phyloP scores from a whole-genome alignment of 2,329 filamentous ascomycete genomes.

The Neonectria faginata region DNA sequence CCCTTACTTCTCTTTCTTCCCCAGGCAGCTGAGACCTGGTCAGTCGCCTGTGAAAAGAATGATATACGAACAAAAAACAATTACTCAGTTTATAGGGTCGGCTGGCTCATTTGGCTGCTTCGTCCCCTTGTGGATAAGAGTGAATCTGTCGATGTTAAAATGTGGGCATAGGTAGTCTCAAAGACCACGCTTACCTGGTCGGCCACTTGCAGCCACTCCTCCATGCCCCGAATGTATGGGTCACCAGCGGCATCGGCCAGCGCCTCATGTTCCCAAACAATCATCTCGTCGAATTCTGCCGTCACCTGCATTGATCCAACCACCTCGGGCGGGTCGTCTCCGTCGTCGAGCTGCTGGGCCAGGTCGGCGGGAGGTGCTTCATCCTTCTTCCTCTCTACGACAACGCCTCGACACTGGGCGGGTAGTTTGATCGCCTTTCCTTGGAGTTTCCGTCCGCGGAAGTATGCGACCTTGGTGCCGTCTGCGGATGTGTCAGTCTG shows the following conservation, averaged over 20 bases:
- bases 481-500: slow-evolving; percentile 53
- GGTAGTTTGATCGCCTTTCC: slow-evolving; percentile 77
- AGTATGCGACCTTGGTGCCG: slow-evolving; percentile 69
- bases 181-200: slow-evolving; percentile 66
- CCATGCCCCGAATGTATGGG: slow-evolving; percentile 77
- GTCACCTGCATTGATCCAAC: slow-evolving; percentile 70
- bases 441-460: slow-evolving; percentile 83
- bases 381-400: slow-evolving; percentile 59
- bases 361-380: slow-evolving; percentile 51
- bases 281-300: slow-evolving; percentile 77
- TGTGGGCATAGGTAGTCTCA: no score
- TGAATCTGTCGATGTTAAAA: slow-evolving; percentile 40
- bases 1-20: background rate
- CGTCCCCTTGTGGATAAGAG: slow-evolving; percentile 29
- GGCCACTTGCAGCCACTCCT: slow-evolving; percentile 84
- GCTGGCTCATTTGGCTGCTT: background rate
- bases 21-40: background rate
- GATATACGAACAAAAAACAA: no score
- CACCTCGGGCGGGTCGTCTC: slow-evolving; percentile 54
- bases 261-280: slow-evolving; percentile 87
- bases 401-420: slow-evolving; percentile 74
- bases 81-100: no score
- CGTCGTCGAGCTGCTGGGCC: slow-evolving; percentile 58
- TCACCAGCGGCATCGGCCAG: slow-evolving; percentile 72
- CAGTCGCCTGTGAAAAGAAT: background rate